A percentile compares a stretch with the other conserved stretches of the same genome.
Evolutionary conservation across 371 early-diverging fungal species (phyloP).

Genomic region (Mortierella polycephala): DNA sequence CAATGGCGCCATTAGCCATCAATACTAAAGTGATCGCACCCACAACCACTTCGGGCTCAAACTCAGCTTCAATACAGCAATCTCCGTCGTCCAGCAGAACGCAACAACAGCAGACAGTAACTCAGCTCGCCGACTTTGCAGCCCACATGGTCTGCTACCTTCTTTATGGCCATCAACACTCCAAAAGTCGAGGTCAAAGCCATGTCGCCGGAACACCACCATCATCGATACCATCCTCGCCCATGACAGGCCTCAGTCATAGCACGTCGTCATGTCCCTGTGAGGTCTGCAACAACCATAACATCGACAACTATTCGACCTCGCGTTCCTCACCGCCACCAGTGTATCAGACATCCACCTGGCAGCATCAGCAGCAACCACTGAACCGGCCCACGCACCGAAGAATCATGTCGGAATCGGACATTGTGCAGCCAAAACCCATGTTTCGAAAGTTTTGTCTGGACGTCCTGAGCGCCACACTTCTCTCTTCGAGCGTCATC

Average conservation of each 20-base stretch:
- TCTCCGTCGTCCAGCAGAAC: constrained; percentile 12
- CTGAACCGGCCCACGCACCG: constrained; percentile 21
- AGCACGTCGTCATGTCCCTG: constrained; percentile 18
- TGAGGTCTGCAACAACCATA: constrained; percentile 14
- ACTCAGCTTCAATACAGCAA: constrained; percentile 5
- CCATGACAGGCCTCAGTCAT: constrained; percentile 6
- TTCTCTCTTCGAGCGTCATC: constrained; percentile 67
- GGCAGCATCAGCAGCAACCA: background rate
- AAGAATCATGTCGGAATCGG: constrained; percentile 40
- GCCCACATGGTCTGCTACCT: constrained; percentile 66
- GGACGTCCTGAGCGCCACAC: constrained; percentile 63
- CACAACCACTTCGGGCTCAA: background rate
- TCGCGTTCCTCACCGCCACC: constrained; percentile 5
- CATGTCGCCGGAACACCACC: constrained; percentile 25
- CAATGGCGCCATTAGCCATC: constrained; percentile 23
- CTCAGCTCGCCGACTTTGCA: constrained; percentile 70
- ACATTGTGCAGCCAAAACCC: constrained; percentile 42
- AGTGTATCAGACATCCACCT: background rate
- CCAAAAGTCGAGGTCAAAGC: constrained; percentile 17
- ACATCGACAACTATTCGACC: constrained; percentile 20
- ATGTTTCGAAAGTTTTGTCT: constrained; percentile 53
- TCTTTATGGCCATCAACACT: constrained; percentile 58
- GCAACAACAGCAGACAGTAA: constrained; percentile 35
- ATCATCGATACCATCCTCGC: constrained; percentile 36
- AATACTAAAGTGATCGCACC: constrained; percentile 24